Evolutionary conservation across 768 basidiomycete species (phyloP).

Genomic region (Mycena leptocephala): DNA sequence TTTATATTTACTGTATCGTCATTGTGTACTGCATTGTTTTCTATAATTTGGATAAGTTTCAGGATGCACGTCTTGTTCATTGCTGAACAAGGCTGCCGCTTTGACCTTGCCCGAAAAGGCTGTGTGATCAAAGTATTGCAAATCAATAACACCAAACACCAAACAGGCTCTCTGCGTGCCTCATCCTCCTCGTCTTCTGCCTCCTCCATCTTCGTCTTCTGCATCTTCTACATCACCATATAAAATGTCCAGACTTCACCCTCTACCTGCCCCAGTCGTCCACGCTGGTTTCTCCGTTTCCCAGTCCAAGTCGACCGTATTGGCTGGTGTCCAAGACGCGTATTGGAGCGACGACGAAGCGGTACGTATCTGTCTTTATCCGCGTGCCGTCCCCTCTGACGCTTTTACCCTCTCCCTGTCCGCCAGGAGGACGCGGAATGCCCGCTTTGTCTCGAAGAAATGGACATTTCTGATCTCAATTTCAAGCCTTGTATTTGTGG

Average conservation of each 20-base stretch:
- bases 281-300: constrained; percentile 80
- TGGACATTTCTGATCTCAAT: constrained; percentile 99
- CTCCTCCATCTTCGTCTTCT: background rate
- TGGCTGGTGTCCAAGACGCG: constrained; percentile 95
- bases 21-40: background rate
- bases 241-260: constrained; percentile 64
- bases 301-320: constrained; percentile 89
- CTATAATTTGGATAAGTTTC: background rate
- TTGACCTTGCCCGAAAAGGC: background rate
- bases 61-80: background rate
- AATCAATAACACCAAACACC: constrained; percentile 2
- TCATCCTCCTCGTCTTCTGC: background rate
- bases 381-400: constrained; percentile 29
- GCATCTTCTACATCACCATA: background rate
- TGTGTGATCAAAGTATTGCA: background rate
- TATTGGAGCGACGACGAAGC: constrained; percentile 96
- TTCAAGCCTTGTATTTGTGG: constrained; percentile 99
- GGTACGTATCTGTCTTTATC: constrained; percentile 58
- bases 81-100: background rate
- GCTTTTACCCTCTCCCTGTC: constrained; percentile 36
- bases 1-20: background rate
- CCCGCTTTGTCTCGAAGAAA: constrained; percentile 97
- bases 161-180: constrained; percentile 14
- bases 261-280: constrained; percentile 82
- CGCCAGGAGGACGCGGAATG: constrained; percentile 96